phyloP scores from a whole-genome alignment of 2,329 filamentous ascomycete genomes.

The Hyphodiscus sp. region DNA sequence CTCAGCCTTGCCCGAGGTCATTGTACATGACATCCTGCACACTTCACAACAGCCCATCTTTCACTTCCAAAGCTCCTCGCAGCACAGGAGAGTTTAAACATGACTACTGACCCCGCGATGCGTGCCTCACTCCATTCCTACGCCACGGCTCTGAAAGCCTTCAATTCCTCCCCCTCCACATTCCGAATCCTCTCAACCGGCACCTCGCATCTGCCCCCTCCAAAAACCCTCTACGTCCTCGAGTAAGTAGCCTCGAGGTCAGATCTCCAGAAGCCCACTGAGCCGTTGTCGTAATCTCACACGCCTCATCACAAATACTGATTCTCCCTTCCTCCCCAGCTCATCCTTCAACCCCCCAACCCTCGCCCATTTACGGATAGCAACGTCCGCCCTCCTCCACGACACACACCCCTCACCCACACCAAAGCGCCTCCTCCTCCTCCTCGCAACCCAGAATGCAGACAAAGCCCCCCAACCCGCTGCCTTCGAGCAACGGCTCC shows the following conservation, averaged over 20 bases:
- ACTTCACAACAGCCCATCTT: not conserved
- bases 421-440: slow-evolving; percentile 43
- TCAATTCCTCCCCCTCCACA: slow-evolving; percentile 19
- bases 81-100: not conserved
- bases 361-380: slow-evolving; percentile 52
- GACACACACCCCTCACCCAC: slow-evolving; percentile 15
- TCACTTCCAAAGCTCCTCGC: not conserved
- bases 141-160: slow-evolving; percentile 19
- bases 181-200: slow-evolving; percentile 26
- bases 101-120: not conserved
- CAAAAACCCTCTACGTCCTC: slow-evolving; percentile 46
- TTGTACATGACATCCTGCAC: not conserved
- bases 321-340: slow-evolving; percentile 1
- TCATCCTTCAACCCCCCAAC: slow-evolving; percentile 66
- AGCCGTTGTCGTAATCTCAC: too few relatives aligned
- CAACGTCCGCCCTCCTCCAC: slow-evolving; percentile 37
- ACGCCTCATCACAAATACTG: too few relatives aligned
- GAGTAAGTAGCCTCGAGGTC: slow-evolving; percentile 31
- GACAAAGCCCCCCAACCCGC: slow-evolving; percentile 63
- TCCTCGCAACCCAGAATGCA: slow-evolving; percentile 58
- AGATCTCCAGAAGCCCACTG: too few relatives aligned
- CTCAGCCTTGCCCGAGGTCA: not conserved
- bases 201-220: slow-evolving; percentile 15
- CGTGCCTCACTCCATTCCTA: slow-evolving; percentile 5
- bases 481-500: slow-evolving; percentile 58